Evolutionary conservation across 495 filamentous ascomycete species (phyloP).

Genomic region (Penicillium soppii): DNA sequence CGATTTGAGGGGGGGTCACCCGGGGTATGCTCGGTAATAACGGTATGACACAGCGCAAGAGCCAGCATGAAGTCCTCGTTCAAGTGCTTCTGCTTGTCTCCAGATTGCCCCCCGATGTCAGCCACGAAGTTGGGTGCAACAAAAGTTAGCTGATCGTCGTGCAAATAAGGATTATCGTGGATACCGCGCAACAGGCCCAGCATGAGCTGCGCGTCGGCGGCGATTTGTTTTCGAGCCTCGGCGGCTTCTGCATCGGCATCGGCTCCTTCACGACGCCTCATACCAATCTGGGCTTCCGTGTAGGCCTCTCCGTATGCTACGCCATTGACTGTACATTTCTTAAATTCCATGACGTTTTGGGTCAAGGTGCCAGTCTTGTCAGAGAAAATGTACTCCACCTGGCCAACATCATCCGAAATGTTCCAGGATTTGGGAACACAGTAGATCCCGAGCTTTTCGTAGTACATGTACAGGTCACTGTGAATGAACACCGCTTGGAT

Average conservation of each 20-base stretch:
- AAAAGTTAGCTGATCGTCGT: conserved; percentile 87
- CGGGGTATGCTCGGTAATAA: conserved; percentile 86
- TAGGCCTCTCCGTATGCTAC: conserved; percentile 95
- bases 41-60: conserved; percentile 91
- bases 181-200: conserved; percentile 68
- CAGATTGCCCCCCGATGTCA: conserved; percentile 75
- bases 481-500: conserved; percentile 97
- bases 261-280: conserved; percentile 86
- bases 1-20: conserved; percentile 86
- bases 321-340: conserved; percentile 94
- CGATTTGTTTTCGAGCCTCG: conserved; percentile 74
- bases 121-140: conserved; percentile 83
- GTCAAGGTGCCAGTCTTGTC: conserved; percentile 99
- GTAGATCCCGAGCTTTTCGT: conserved; percentile 86
- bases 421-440: conserved; percentile 99
- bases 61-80: conserved; percentile 93
- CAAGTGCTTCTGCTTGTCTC: conserved; percentile 71
- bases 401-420: conserved; percentile 95
- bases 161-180: conserved; percentile 87
- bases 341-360: conserved; percentile 99
- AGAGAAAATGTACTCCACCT: conserved; percentile 99
- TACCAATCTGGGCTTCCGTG: conserved; percentile 92
- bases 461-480: conserved; percentile 94
- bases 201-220: conserved; percentile 69
- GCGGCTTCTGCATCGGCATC: conserved; percentile 79